phyloP scores from a whole-genome alignment of 345 rosid genomes.

The Bruguiera gymnorhiza region DNA sequence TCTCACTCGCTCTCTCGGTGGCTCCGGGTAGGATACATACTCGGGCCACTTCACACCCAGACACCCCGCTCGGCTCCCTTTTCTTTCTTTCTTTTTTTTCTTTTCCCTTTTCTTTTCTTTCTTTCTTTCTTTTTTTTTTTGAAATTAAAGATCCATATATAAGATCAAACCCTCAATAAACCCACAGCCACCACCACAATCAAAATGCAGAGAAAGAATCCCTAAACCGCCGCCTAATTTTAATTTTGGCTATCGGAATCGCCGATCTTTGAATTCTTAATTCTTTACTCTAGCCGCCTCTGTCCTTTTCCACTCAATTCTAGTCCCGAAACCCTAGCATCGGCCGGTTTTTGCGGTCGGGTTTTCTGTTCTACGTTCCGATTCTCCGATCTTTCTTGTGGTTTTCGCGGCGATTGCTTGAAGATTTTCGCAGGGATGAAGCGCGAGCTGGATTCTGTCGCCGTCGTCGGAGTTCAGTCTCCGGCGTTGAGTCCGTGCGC shows the following conservation, averaged over 20 bases:
- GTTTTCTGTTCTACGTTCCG: neutral
- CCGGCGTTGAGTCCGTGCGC: slow-evolving; percentile 30
- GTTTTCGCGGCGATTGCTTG: neutral
- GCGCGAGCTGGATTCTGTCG: slow-evolving; percentile 24
- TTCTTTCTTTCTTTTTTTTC: neutral
- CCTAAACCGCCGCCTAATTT: too few relatives aligned
- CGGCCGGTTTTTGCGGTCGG: neutral
- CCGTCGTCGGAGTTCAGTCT: slow-evolving; percentile 5
- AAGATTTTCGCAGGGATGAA: neutral
- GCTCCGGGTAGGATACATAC: neutral
- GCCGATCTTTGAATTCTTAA: too few relatives aligned
- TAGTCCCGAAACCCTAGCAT: neutral
- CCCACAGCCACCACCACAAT: neutral
- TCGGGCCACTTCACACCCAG: neutral
- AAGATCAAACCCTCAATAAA: neutral
- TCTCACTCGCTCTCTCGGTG: too few relatives aligned
- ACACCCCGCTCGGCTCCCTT: neutral
- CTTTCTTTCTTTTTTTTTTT: neutral
- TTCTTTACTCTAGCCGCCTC: too few relatives aligned
- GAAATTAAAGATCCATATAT: neutral
- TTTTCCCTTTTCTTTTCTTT: neutral
- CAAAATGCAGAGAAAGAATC: neutral
- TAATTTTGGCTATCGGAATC: too few relatives aligned
- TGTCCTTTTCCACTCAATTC: neutral
- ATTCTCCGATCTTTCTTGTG: neutral